Evolutionary conservation across 163 green algal genomes (phyloP).

Genomic region (Scenedesmus sp.): DNA sequence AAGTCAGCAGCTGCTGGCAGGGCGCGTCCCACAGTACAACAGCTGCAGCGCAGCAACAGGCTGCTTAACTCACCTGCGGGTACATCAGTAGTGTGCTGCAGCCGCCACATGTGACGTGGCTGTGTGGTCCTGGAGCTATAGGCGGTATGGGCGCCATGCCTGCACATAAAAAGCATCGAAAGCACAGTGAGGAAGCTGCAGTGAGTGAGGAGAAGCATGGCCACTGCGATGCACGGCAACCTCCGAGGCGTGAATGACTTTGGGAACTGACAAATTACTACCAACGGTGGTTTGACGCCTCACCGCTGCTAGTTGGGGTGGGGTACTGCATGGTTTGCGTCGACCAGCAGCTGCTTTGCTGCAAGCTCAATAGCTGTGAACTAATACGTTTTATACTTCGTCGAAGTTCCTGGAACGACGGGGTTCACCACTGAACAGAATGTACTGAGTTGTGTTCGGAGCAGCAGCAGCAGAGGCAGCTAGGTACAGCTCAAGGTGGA

Average conservation of each 20-base stretch:
- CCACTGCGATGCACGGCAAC: not conserved
- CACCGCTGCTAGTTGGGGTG: not conserved
- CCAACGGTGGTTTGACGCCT: not conserved
- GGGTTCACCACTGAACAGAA: not conserved
- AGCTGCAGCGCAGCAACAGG: not conserved
- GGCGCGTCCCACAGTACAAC: not conserved
- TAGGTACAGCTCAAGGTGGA: not conserved
- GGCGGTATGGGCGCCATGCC: not conserved
- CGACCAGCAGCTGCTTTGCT: not conserved
- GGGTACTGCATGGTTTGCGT: slow-evolving; percentile 11
- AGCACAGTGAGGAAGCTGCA: not conserved
- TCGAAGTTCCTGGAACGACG: not conserved
- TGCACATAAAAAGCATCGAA: not conserved
- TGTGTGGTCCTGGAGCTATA: slow-evolving; percentile 58
- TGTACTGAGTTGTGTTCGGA: not conserved
- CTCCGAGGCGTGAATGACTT: not conserved
- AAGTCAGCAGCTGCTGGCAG: not conserved
- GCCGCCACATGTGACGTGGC: slow-evolving; percentile 81
- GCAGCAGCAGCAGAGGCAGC: not conserved
- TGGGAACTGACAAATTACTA: not conserved
- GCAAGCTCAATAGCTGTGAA: too few relatives aligned
- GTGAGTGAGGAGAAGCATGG: not conserved
- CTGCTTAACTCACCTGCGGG: slow-evolving; percentile 62
- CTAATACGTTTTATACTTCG: too few relatives aligned
- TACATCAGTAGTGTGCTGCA: slow-evolving; percentile 85